phyloP scores from a whole-genome alignment of 495 filamentous ascomycete species.

The Podospora pseudocomata region DNA sequence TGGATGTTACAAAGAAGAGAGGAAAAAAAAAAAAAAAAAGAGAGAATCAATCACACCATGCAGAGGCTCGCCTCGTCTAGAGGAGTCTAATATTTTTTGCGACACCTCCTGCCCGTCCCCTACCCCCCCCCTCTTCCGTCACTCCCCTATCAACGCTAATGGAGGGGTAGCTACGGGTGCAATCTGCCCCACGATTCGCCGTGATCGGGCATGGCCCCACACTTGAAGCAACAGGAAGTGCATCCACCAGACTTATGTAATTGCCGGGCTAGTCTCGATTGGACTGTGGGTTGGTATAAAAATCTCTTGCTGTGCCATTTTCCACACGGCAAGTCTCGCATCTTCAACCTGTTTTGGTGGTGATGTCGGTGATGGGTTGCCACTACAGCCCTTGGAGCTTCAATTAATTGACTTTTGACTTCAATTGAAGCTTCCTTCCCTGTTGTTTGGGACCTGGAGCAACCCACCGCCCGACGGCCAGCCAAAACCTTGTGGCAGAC shows the following conservation, averaged over 20 bases:
- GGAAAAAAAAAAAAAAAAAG: not conserved
- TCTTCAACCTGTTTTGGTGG: not conserved
- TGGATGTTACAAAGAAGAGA: not conserved
- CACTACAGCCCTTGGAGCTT: not conserved
- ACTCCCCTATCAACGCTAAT: slow-evolving; percentile 16
- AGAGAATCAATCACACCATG: slow-evolving; percentile 1
- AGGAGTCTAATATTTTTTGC: slow-evolving; percentile 15
- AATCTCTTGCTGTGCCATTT: not conserved
- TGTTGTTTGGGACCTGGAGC: not conserved
- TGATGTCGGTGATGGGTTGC: not conserved
- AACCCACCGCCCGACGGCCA: not conserved
- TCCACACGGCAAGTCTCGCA: not conserved
- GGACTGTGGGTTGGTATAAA: not conserved
- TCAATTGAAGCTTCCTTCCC: not conserved
- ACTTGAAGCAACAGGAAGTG: slow-evolving; percentile 9
- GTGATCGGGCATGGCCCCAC: slow-evolving; percentile 15
- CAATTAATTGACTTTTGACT: not conserved
- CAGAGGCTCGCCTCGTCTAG: not conserved
- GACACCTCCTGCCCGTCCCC: not conserved
- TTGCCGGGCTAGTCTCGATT: slow-evolving; percentile 13
- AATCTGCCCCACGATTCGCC: slow-evolving; percentile 12
- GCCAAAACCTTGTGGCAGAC: not conserved
- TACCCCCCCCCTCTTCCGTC: slow-evolving; percentile 5
- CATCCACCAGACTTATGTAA: slow-evolving; percentile 13
- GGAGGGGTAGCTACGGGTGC: slow-evolving; percentile 15